Conservation (phyloP, 164 flowering plant species). For the Piper betle region DNA sequence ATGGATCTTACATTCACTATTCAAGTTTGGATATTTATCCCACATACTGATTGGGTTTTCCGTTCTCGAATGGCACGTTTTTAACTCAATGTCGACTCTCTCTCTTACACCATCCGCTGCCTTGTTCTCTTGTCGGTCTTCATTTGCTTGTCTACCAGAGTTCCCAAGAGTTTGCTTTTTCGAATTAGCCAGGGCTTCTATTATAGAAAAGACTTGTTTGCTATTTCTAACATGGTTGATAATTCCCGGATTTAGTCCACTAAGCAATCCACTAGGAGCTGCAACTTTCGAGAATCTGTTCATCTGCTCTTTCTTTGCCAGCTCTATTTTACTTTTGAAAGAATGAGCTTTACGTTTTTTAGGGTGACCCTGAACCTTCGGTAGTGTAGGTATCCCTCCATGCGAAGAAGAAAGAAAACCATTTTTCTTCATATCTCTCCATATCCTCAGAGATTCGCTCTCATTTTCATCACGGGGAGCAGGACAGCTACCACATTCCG, state of each 20-base stretch:
- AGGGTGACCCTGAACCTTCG: slow-evolving; percentile 34
- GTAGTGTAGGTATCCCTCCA: slow-evolving; percentile 59
- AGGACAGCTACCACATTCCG: slow-evolving; percentile 60
- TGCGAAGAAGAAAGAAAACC: slow-evolving; percentile 57
- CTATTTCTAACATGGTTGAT: slow-evolving; percentile 91
- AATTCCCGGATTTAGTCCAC: slow-evolving; percentile 82
- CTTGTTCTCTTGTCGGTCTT: not conserved
- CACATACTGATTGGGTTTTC: not conserved
- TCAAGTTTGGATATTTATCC: slow-evolving; percentile 12
- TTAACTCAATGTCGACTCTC: not conserved
- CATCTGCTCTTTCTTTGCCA: slow-evolving; percentile 79
- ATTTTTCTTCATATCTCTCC: slow-evolving; percentile 87
- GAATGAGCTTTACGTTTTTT: slow-evolving; percentile 46
- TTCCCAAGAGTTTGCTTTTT: slow-evolving; percentile 17
- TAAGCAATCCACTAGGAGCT: slow-evolving; percentile 88
- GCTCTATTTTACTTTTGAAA: slow-evolving; percentile 58
- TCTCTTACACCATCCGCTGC: not conserved
- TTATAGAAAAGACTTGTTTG: slow-evolving; percentile 91
- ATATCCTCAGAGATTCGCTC: slow-evolving; percentile 39
- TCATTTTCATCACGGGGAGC: slow-evolving; percentile 48
- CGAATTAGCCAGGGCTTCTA: slow-evolving; percentile 67
- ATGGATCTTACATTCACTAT: slow-evolving; percentile 14
- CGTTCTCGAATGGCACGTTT: not conserved
- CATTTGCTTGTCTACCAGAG: not conserved
- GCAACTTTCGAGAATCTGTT: slow-evolving; percentile 77